Base-by-base conservation (phyloP, 2,329 filamentous ascomycete species). In the Colletotrichum musae region DNA sequence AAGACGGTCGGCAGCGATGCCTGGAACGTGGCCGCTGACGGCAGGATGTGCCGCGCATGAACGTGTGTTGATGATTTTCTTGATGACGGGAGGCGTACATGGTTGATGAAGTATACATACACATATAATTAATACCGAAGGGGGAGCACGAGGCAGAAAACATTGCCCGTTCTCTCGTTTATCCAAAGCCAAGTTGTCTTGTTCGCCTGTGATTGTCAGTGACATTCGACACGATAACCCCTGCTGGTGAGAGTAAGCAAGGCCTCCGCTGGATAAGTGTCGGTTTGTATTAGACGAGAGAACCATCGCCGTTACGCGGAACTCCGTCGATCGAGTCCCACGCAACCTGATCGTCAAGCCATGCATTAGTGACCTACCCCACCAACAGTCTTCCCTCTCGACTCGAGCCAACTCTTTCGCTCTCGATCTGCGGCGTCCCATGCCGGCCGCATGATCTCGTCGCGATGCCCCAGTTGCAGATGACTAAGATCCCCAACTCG, bases 1-100 rank as follows among this genome's bases (percentile, higher is more conserved):
- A 83, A 80, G n/a, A 83, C 79, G 4, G 86, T 89, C 6, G 87
- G 86, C 0, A 86, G 84, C 64, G 86, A 89, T 58, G 73, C 73
- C n/a, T 89, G 86, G 86, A 71, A 63, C 24, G 77, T 83, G 7
- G 76, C 75, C 5, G 77, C 74, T 6, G 71, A 78, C 63, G 85
- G 84, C 9, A 78, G 82, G 28, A 76, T 86, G 75, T 86, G 85
- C 68, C 70, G 57, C 24, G 70, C 64, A 36, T 72, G 51, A 70
- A 36, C 32, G 45, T 24, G 32, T 24, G 21, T 52, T 9, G 47
- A 52, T 47, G 41, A 2, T 24, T 24, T 13, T 6, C 1, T 12
- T 24, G 12, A 24, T 64, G 16, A 9, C n/a, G 52, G 52, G 41
- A 43, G 41, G 51, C 50, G 50, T 54, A 51, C 39, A 13, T 15